Base-by-base conservation (phyloP, 805 yeast genomes). In the Scheffersomyces coipomensis region DNA sequence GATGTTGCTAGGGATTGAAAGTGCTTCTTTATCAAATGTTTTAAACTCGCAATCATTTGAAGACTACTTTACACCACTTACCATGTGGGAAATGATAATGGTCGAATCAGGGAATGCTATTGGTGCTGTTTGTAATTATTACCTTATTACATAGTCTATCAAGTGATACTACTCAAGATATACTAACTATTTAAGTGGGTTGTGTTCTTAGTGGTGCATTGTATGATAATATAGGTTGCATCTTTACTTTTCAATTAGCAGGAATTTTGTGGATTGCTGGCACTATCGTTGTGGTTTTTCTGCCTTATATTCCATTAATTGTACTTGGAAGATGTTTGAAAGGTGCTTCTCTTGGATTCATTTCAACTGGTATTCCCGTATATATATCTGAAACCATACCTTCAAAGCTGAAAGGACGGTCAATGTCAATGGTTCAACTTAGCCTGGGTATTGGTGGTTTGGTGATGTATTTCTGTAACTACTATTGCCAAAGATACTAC, bases 81-180 rank as follows among this genome's bases (percentile, higher is more conserved):
- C 55, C 1, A 43, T 39, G 6, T 38, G 58, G 40, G 66, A 62
- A 37, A 50, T 48, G 8, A 51, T 53, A 22, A 34, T 64, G 37
- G 38, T 64, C 8, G 49, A 49, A 24, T 51, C 63, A 7, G 52
- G 60, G 30, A 55, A 49, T 35, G 48, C 62, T 3, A 47, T 64
- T n/a, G 72, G 72, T 2, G 68, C 70, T n/a, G 57, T 62, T 7
- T 47, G 63, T 58, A 52, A 22, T 48, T 61, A 44, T 33, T 15
- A 34, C 29, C 10, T 22, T n/a, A 15, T 5, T 11, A 22, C 26
- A 19, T 33, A 17, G 24, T 22, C 24, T 7, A 22, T 6, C 6
- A 22, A 22, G 24, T 7, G 5, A 24, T 9, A 9, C 5, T 12
- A 5, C 13, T 24, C n/a, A 8, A 24, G 11, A 8, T 24, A 12